Conservation (phyloP, 1,284 basidiomycete genomes). For the Cryptococcus neoformans region DNA sequence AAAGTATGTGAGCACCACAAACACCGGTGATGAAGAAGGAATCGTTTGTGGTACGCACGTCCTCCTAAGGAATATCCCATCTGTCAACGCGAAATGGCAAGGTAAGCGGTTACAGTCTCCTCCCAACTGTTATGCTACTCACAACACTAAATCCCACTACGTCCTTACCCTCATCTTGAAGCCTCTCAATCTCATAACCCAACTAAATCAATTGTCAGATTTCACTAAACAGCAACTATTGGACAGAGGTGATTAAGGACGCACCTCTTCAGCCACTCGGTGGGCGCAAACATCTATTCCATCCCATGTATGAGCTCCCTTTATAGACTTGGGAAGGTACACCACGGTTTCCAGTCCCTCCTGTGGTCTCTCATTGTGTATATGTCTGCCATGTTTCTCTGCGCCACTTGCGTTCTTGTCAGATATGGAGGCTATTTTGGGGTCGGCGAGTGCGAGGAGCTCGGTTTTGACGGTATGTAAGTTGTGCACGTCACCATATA, state of each 20-base stretch:
- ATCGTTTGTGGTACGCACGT: conserved; percentile 19
- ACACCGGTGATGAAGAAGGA: too few species aligned
- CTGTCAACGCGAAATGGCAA: conserved; percentile 11
- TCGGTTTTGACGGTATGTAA: conserved; percentile 37
- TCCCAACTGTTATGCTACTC: conserved; percentile 3
- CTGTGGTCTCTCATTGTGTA: background rate
- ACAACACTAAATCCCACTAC: conserved; percentile 41
- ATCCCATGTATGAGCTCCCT: conserved; percentile 44
- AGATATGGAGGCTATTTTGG: background rate
- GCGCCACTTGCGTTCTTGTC: background rate
- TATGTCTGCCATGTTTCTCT: background rate
- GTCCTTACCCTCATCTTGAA: conserved; percentile 30
- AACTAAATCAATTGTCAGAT: conserved; percentile 15
- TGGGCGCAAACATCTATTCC: conserved; percentile 47
- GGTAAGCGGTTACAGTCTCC: background rate
- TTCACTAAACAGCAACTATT: background rate
- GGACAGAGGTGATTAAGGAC: background rate
- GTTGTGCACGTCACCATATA: conserved; percentile 43
- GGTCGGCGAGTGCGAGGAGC: conserved; percentile 8
- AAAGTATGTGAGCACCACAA: background rate
- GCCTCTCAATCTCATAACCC: conserved; percentile 34
- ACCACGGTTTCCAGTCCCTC: conserved; percentile 19
- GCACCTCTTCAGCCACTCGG: conserved; percentile 36
- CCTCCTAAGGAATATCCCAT: conserved; percentile 48
- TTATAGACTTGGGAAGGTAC: conserved; percentile 25